phyloP scores from a whole-genome alignment of 2,329 filamentous ascomycete species.

The Paracamarosporium sp. region DNA sequence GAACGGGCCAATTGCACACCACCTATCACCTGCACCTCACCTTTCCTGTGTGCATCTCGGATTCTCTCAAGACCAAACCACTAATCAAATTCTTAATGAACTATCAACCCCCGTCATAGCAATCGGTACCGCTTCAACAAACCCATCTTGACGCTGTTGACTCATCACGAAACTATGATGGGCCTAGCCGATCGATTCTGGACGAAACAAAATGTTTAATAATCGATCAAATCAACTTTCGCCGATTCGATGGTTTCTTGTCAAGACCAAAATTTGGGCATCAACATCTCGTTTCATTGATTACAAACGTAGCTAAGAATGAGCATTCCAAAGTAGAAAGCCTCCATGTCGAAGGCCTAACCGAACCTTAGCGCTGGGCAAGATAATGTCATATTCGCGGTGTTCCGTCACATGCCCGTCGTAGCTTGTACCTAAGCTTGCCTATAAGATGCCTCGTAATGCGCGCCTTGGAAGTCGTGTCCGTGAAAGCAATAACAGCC shows the following conservation, averaged over 20 bases:
- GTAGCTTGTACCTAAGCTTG: constrained; percentile 7
- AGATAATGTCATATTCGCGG: neutral
- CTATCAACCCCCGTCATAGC: too few relatives aligned
- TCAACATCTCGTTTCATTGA: neutral
- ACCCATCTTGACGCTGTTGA: too few relatives aligned
- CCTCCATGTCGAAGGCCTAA: neutral
- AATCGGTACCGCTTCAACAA: too few relatives aligned
- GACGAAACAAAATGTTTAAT: too few relatives aligned
- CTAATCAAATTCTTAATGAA: too few relatives aligned
- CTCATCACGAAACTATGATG: too few relatives aligned
- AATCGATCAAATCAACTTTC: too few relatives aligned
- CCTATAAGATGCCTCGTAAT: neutral
- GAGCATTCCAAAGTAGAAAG: neutral
- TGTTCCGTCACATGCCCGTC: constrained; percentile 2
- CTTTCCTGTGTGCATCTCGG: too few relatives aligned
- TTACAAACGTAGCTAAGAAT: neutral
- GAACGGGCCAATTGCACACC: neutral
- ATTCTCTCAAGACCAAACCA: too few relatives aligned
- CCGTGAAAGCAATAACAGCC: neutral
- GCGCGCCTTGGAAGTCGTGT: constrained; percentile 5
- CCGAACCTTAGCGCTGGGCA: neutral
- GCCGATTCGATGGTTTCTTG: too few relatives aligned
- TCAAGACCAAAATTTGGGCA: too few relatives aligned
- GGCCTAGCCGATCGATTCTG: too few relatives aligned
- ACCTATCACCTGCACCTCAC: neutral